Evolutionary conservation across 148 eudicot genomes (phyloP).

Genomic region (Vaccinium corymbosum): DNA sequence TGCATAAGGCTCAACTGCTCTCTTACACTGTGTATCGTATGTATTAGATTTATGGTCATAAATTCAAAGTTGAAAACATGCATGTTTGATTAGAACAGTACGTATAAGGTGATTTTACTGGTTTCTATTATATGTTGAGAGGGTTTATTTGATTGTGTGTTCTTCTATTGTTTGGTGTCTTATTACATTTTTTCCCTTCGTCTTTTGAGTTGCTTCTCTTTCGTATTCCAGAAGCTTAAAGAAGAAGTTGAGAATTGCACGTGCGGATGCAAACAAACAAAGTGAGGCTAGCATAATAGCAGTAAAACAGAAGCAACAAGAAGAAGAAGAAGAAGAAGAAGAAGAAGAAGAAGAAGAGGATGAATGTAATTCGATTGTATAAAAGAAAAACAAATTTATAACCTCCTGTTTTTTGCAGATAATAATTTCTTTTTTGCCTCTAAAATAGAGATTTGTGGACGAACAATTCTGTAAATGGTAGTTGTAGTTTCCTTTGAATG

Average conservation of each 20-base stretch:
- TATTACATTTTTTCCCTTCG: neutral
- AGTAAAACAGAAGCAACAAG: no score
- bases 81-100: neutral
- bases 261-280: constrained; percentile 50
- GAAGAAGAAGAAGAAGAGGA: neutral
- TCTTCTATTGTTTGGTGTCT: neutral
- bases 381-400: neutral
- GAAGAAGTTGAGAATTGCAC: constrained; percentile 45
- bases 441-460: neutral
- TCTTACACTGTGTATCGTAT: neutral
- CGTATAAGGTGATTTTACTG: neutral
- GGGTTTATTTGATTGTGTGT: neutral
- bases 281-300: neutral
- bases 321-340: neutral
- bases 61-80: neutral
- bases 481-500: neutral
- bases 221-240: constrained; percentile 38
- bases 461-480: neutral
- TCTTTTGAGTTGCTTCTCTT: neutral
- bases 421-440: neutral
- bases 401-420: neutral
- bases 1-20: neutral
- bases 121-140: neutral
- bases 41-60: neutral
- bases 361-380: neutral